A percentile compares a stretch with the other conserved stretches of the same genome.
Conservation (phyloP, 345 rosid genomes). For the Citrus sp. region DNA sequence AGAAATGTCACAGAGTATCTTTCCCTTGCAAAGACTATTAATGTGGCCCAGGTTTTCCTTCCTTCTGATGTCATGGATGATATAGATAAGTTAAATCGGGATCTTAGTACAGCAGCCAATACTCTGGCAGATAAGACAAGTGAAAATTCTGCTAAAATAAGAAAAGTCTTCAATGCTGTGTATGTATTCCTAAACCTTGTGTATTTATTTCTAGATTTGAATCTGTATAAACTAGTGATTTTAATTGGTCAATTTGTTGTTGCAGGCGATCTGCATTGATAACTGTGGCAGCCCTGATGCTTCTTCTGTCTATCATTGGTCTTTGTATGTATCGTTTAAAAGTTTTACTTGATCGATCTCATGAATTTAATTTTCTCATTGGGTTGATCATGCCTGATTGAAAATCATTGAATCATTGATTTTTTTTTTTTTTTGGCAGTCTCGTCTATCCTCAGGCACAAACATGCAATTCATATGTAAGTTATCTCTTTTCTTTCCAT, state of each 20-base stretch:
- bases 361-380: slow-evolving; percentile 14
- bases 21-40: slow-evolving; percentile 82
- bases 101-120: slow-evolving; percentile 70
- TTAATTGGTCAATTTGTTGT: slow-evolving; percentile 10
- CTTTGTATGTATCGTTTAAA: slow-evolving; percentile 56
- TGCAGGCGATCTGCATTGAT: slow-evolving; percentile 79
- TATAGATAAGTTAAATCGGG: slow-evolving; percentile 71
- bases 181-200: slow-evolving; percentile 34
- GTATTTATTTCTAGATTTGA: neutral
- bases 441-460: slow-evolving; percentile 64
- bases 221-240: slow-evolving; percentile 1
- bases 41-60: slow-evolving; percentile 73
- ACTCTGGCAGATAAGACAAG: slow-evolving; percentile 66
- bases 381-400: slow-evolving; percentile 11
- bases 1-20: slow-evolving; percentile 84
- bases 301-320: slow-evolving; percentile 76
- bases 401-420: slow-evolving; percentile 1
- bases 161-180: slow-evolving; percentile 63
- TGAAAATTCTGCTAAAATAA: slow-evolving; percentile 66
- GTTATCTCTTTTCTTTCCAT: neutral
- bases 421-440: slow-evolving; percentile 38
- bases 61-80: slow-evolving; percentile 65
- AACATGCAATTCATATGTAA: slow-evolving; percentile 78
- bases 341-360: neutral
- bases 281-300: slow-evolving; percentile 81